A percentile compares a stretch with the other conserved stretches of the same genome.
phyloP scores from a whole-genome alignment of 257 asterid species.

The Solanum chiquidenum region DNA sequence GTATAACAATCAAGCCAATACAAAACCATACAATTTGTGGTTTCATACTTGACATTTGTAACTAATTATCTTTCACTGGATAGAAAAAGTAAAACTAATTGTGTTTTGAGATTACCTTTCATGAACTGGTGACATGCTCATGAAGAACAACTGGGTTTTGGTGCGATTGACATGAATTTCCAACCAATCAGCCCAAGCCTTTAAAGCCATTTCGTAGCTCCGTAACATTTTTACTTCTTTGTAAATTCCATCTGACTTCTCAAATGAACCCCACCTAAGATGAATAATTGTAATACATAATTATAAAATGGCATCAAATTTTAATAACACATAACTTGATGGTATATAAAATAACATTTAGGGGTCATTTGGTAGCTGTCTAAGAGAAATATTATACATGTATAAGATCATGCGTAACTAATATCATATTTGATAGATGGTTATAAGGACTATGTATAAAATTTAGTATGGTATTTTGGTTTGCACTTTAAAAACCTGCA shows the following conservation, averaged over 20 bases:
- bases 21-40: background rate
- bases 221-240: conserved; percentile 66
- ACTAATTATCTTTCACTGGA: background rate
- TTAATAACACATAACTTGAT: background rate
- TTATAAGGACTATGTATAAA: too few relatives aligned
- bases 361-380: too few relatives aligned
- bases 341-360: too few relatives aligned
- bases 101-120: conserved; percentile 30
- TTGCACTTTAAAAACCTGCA: too few relatives aligned
- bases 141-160: conserved; percentile 55
- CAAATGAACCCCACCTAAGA: conserved; percentile 74
- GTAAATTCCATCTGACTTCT: conserved; percentile 46
- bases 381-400: too few relatives aligned
- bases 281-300: background rate
- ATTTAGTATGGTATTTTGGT: too few relatives aligned
- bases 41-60: background rate
- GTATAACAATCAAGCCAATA: background rate
- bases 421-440: too few relatives aligned
- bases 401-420: too few relatives aligned
- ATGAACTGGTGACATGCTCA: conserved; percentile 86
- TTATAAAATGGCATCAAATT: background rate
- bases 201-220: conserved; percentile 76
- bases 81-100: background rate
- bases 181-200: conserved; percentile 87
- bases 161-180: conserved; percentile 68